Percentiles rank a stretch among this genome's conserved stretches.
These are phyloP conservation scores for Aspergillus intermedius DNA, from an alignment of 2,329 filamentous ascomycete genomes.

Conservation along the genomic window DNA sequence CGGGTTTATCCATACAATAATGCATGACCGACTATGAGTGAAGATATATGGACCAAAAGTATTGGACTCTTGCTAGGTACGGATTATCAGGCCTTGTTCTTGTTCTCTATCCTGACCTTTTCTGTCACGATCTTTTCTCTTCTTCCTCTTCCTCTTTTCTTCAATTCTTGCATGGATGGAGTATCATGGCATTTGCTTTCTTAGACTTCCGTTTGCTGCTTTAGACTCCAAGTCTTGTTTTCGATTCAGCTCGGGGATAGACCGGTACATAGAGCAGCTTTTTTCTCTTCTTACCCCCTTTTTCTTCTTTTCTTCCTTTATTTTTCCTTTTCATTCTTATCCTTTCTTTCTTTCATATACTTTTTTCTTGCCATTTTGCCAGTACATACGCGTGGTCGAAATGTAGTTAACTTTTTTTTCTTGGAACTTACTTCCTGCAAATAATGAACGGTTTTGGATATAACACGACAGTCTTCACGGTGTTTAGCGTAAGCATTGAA, in stretches of 20 bases:
- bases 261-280: neutral
- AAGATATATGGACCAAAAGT: neutral
- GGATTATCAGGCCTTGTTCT: conserved; percentile 4
- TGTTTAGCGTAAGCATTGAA: too few relatives aligned
- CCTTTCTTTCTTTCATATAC: conserved; percentile 1
- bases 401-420: neutral
- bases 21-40: neutral
- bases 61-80: too few relatives aligned
- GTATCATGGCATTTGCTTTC: conserved; percentile 5
- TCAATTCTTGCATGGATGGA: conserved; percentile 14
- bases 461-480: too few relatives aligned
- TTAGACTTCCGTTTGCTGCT: neutral
- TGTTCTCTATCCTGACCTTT: conserved; percentile 1
- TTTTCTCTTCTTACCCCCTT: neutral
- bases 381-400: neutral
- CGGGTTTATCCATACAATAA: neutral
- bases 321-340: neutral
- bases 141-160: conserved; percentile 1
- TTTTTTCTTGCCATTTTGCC: neutral
- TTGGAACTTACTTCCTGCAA: neutral
- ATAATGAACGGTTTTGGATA: too few relatives aligned
- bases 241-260: neutral
- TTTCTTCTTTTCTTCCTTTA: neutral
- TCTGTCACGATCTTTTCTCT: conserved; percentile 3
- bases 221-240: conserved; percentile 1